phyloP scores from a whole-genome alignment of 1,284 basidiomycete genomes.

The Cutaneotrichosporon sp. region DNA sequence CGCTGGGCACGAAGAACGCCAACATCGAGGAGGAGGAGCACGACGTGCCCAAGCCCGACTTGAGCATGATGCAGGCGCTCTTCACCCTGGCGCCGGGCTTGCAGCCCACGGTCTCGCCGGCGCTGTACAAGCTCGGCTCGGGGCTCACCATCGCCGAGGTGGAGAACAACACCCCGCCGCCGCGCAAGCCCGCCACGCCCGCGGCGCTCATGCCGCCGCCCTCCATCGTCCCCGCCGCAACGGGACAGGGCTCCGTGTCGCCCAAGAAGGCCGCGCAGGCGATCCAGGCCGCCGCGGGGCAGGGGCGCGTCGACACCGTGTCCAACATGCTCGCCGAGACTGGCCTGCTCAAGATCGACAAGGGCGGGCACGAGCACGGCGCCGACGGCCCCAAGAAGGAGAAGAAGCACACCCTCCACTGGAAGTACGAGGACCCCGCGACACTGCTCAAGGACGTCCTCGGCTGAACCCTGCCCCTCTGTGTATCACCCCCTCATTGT shows the following conservation, averaged over 20 bases:
- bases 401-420: constrained; percentile 51
- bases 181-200: background rate
- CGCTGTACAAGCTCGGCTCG: constrained; percentile 42
- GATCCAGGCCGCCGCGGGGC: constrained; percentile 35
- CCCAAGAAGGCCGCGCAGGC: constrained; percentile 36
- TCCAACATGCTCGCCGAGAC: constrained; percentile 30
- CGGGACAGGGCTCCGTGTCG: constrained; percentile 16
- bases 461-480: constrained; percentile 30
- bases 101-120: constrained; percentile 45
- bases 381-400: constrained; percentile 36
- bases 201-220: background rate
- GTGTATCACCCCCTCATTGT: background rate
- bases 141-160: constrained; percentile 35
- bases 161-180: constrained; percentile 18
- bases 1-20: constrained; percentile 20
- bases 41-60: constrained; percentile 28
- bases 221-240: background rate
- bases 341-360: constrained; percentile 46
- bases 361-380: constrained; percentile 36
- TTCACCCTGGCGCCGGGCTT: constrained; percentile 42
- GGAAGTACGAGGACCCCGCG: constrained; percentile 55
- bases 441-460: constrained; percentile 50
- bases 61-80: constrained; percentile 39
- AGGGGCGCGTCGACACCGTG: constrained; percentile 32
- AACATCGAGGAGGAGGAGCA: constrained; percentile 10